phyloP scores from a whole-genome alignment of 1,284 basidiomycete genomes.

The Leccinum pachyderme region DNA sequence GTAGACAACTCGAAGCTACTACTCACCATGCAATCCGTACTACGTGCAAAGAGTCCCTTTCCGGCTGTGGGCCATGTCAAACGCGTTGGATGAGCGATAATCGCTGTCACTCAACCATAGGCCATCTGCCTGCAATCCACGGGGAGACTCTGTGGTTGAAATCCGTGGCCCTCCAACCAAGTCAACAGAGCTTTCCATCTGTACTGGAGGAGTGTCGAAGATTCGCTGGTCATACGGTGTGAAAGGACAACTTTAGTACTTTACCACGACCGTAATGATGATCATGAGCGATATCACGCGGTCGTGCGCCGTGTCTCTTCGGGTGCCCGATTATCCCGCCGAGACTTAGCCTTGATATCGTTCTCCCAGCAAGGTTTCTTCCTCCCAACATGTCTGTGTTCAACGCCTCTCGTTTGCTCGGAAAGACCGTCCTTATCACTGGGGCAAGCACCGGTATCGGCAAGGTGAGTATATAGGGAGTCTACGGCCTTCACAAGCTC shows the following conservation, averaged over 20 bases:
- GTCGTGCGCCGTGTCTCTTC: background rate
- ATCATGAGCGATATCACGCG: background rate
- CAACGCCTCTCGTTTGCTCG: slow-evolving; percentile 71
- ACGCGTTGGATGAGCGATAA: background rate
- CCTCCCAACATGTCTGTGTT: slow-evolving; percentile 66
- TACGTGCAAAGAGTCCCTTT: slow-evolving; percentile 64
- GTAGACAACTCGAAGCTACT: too few species aligned
- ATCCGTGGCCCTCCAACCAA: slow-evolving; percentile 58
- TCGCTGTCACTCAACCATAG: slow-evolving; percentile 35
- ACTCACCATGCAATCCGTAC: slow-evolving; percentile 44
- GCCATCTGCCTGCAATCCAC: slow-evolving; percentile 46
- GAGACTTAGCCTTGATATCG: background rate
- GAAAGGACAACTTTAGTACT: background rate
- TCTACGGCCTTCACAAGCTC: background rate
- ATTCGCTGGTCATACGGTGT: slow-evolving; percentile 9
- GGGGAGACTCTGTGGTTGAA: slow-evolving; percentile 41
- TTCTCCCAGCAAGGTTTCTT: slow-evolving; percentile 1
- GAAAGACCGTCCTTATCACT: slow-evolving; percentile 85
- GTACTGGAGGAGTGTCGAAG: slow-evolving; percentile 4
- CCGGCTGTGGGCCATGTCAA: slow-evolving; percentile 42
- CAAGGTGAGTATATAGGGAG: slow-evolving; percentile 43
- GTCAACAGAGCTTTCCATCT: slow-evolving; percentile 51
- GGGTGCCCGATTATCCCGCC: slow-evolving; percentile 4
- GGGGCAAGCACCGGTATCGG: slow-evolving; percentile 86
- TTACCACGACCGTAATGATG: background rate